phyloP scores from a whole-genome alignment of 2,329 filamentous ascomycete genomes.

The Calonectria leucothoes region DNA sequence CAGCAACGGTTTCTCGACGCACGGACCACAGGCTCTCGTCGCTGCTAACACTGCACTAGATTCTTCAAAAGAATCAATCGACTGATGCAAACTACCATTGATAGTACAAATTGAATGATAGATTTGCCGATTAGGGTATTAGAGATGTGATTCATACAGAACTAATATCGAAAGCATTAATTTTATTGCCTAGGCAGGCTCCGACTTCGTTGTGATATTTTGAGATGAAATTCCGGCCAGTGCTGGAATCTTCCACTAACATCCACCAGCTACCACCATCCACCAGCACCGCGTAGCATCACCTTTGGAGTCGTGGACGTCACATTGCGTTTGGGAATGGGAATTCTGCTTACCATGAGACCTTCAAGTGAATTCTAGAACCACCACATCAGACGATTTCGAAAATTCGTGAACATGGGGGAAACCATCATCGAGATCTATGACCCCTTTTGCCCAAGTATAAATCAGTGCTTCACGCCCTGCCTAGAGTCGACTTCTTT shows the following conservation, averaged over 20 bases:
- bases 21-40: not conserved
- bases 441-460: slow-evolving; percentile 34
- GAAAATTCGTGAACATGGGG: slow-evolving; percentile 31
- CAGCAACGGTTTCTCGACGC: not conserved
- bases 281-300: slow-evolving; percentile 22
- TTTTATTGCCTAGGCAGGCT: not conserved
- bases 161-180: not conserved
- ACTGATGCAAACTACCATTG: not conserved
- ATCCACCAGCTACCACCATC: slow-evolving; percentile 33
- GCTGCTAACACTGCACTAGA: not conserved
- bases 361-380: slow-evolving; percentile 41
- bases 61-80: not conserved
- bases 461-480: slow-evolving; percentile 43
- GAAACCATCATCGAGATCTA: slow-evolving; percentile 28
- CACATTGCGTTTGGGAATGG: slow-evolving; percentile 20
- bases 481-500: slow-evolving; percentile 24
- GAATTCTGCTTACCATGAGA: slow-evolving; percentile 16
- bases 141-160: not conserved
- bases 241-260: slow-evolving; percentile 30
- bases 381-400: slow-evolving; percentile 26
- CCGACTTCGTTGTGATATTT: not conserved
- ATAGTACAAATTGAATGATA: not conserved
- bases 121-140: not conserved
- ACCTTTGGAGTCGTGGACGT: slow-evolving; percentile 27
- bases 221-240: not conserved